Evolutionary conservation across 1,284 basidiomycete species (phyloP).

Genomic region (Ganoderma lingzhi): DNA sequence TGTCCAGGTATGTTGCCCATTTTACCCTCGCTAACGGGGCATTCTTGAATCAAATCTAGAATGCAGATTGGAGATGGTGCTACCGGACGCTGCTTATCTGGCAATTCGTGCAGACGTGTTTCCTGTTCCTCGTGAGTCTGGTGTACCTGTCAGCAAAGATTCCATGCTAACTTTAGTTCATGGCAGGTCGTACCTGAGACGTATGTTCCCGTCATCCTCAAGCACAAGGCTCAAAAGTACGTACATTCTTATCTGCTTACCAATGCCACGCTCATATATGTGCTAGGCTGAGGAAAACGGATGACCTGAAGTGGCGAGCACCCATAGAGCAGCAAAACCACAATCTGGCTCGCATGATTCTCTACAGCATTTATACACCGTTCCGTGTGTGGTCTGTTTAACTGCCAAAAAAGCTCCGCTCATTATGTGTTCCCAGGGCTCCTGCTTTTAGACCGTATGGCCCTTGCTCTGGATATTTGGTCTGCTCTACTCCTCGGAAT

Average conservation of each 20-base stretch:
- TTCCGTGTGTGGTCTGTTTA: constrained; percentile 64
- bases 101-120: constrained; percentile 56
- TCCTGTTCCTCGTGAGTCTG: constrained; percentile 56
- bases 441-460: constrained; percentile 77
- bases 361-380: constrained; percentile 57
- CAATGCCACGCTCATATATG: background rate
- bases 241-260: constrained; percentile 9
- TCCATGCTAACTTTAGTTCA: background rate
- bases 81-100: constrained; percentile 75
- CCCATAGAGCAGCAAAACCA: constrained; percentile 59
- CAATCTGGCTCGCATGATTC: constrained; percentile 49
- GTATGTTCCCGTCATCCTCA: constrained; percentile 69
- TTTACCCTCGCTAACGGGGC: background rate
- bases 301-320: constrained; percentile 61
- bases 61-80: constrained; percentile 81
- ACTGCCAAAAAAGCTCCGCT: background rate
- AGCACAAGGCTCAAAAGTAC: constrained; percentile 57
- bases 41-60: constrained; percentile 41
- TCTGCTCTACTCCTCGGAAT: constrained; percentile 64
- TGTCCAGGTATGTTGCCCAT: constrained; percentile 47
- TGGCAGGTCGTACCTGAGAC: constrained; percentile 77
- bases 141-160: background rate
- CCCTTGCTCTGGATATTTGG: constrained; percentile 70
- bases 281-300: constrained; percentile 60
- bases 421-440: constrained; percentile 56